phyloP scores from a whole-genome alignment of 345 rosid species.

The Gossypium mustelinum region DNA sequence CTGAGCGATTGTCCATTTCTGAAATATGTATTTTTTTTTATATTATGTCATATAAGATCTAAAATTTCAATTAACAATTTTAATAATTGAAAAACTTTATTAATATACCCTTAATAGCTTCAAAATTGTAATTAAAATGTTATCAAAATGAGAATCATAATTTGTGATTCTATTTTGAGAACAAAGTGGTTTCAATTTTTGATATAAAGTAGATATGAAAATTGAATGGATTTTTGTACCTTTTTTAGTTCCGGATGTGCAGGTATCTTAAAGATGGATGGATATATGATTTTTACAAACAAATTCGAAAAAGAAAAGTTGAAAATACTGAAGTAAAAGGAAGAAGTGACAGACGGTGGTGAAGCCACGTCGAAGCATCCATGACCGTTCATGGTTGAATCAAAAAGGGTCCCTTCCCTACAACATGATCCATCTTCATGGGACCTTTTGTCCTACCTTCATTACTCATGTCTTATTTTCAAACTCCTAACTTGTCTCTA shows the following conservation, averaged over 20 bases:
- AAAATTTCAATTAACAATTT: too few species aligned
- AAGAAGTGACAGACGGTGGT: constrained; percentile 8
- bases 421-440: neutral
- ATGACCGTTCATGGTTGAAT: constrained; percentile 17
- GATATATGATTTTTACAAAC: neutral
- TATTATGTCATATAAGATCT: too few species aligned
- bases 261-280: neutral
- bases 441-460: constrained; percentile 1
- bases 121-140: too few species aligned
- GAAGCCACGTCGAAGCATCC: constrained; percentile 29
- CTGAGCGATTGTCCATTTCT: too few species aligned
- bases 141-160: too few species aligned
- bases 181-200: too few species aligned
- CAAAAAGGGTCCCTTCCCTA: neutral
- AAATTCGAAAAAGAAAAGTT: neutral
- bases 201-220: too few species aligned
- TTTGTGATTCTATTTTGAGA: too few species aligned
- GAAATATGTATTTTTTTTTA: too few species aligned
- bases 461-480: neutral
- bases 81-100: too few species aligned
- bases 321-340: neutral
- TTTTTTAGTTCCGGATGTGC: neutral
- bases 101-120: too few species aligned
- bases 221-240: neutral
- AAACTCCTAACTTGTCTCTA: neutral